These are phyloP conservation scores for Lachancea sp. DNA, from an alignment of 805 yeast species.

Conservation along the genomic window DNA sequence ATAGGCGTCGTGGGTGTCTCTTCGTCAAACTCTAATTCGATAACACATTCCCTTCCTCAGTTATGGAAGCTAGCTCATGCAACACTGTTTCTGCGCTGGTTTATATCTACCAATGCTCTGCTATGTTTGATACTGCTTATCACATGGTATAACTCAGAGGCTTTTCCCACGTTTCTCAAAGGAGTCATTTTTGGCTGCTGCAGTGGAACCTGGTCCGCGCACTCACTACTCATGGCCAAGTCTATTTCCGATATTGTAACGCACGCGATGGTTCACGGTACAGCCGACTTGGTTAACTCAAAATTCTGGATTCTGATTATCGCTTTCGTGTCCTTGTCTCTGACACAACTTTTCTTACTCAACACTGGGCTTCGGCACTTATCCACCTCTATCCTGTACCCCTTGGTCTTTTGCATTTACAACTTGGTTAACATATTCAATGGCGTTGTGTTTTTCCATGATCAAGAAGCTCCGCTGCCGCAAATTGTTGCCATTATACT, in stretches of 20 bases:
- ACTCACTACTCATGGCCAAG: slow-evolving; percentile 80
- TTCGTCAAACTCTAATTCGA: slow-evolving; percentile 4
- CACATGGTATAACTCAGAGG: not conserved
- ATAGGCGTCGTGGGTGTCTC: slow-evolving; percentile 63
- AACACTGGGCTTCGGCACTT: slow-evolving; percentile 69
- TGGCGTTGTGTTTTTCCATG: slow-evolving; percentile 31
- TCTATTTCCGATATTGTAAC: slow-evolving; percentile 66
- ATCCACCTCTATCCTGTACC: slow-evolving; percentile 71
- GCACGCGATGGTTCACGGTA: slow-evolving; percentile 16
- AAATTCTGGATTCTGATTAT: slow-evolving; percentile 27
- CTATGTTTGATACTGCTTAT: slow-evolving; percentile 17
- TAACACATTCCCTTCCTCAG: slow-evolving; percentile 41
- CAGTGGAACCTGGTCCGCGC: slow-evolving; percentile 78
- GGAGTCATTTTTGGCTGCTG: slow-evolving; percentile 63
- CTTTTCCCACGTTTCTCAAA: slow-evolving; percentile 22
- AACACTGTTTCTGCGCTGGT: slow-evolving; percentile 54
- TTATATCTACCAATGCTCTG: slow-evolving; percentile 31
- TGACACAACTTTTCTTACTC: slow-evolving; percentile 63
- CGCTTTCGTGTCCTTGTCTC: slow-evolving; percentile 55
- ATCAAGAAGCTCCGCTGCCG: slow-evolving; percentile 2
- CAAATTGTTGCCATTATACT: slow-evolving; percentile 2
- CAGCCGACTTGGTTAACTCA: slow-evolving; percentile 3
- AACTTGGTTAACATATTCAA: slow-evolving; percentile 64
- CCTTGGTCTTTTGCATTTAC: slow-evolving; percentile 78
- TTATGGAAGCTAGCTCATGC: slow-evolving; percentile 39